Evolutionary conservation across 2,329 filamentous ascomycete species (phyloP).

Genomic region (Coniochaeta pulveracea): DNA sequence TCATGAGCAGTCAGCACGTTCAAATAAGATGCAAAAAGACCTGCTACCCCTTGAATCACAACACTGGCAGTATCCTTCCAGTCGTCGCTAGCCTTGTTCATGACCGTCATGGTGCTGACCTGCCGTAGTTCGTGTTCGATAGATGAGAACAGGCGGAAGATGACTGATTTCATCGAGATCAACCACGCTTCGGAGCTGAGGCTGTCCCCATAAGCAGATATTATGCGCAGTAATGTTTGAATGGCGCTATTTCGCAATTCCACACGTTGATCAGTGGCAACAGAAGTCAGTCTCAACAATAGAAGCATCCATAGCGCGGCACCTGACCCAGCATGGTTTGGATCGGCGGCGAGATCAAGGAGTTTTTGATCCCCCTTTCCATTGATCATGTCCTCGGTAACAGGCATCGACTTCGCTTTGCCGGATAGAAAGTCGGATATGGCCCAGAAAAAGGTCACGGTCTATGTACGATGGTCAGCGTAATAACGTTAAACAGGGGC

Average conservation of each 20-base stretch:
- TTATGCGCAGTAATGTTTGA: conserved; percentile 81
- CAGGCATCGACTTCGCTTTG: conserved; percentile 44
- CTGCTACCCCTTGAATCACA: conserved; percentile 61
- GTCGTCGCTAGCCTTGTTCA: conserved; percentile 35
- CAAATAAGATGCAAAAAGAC: conserved; percentile 65
- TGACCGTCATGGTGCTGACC: conserved; percentile 22
- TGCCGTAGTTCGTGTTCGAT: conserved; percentile 47
- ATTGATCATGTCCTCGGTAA: conserved; percentile 44
- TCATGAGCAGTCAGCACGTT: conserved; percentile 55
- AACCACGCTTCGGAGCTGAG: conserved; percentile 72
- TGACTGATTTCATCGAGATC: conserved; percentile 67
- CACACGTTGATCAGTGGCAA: conserved; percentile 59
- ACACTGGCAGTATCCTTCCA: conserved; percentile 69
- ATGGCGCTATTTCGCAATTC: conserved; percentile 79
- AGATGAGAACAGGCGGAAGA: conserved; percentile 66
- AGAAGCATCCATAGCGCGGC: conserved; percentile 72
- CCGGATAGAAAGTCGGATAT: conserved; percentile 75
- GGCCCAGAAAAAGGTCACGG: conserved; percentile 92
- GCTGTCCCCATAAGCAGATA: conserved; percentile 80
- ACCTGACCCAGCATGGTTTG: conserved; percentile 48
- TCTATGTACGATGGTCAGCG: conserved; percentile 31
- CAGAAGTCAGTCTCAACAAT: conserved; percentile 56
- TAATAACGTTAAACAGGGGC: conserved; percentile 2
- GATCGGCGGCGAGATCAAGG: conserved; percentile 44
- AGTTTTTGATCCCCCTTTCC: conserved; percentile 45